phyloP scores from a whole-genome alignment of 257 asterid species.

The Thymus quinquecostatus region DNA sequence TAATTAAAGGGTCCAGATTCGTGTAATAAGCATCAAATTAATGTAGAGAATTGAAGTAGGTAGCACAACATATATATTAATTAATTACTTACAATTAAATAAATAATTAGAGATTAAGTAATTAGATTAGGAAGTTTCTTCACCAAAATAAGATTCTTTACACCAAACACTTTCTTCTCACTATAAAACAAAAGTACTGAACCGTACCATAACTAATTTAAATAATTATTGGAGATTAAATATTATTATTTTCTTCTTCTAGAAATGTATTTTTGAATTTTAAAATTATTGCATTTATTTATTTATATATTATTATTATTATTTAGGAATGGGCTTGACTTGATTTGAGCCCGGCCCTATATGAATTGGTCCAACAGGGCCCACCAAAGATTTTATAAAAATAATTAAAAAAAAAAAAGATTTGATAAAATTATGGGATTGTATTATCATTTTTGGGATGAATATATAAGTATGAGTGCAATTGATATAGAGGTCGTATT shows the following conservation, averaged over 20 bases:
- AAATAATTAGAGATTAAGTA: background rate
- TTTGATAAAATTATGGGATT: background rate
- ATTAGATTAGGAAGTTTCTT: conserved; percentile 12
- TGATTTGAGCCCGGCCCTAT: background rate
- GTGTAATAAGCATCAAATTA: conserved; percentile 31
- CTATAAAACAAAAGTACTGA: conserved; percentile 28
- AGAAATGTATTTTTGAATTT: background rate
- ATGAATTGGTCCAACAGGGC: background rate
- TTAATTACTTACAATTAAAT: background rate
- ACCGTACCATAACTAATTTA: conserved; percentile 34
- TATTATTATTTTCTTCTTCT: background rate
- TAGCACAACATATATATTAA: conserved; percentile 3
- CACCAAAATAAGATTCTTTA: conserved; percentile 37
- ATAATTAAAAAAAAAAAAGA: no score
- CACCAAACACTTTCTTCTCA: conserved; percentile 30
- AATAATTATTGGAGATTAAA: conserved; percentile 15
- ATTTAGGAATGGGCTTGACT: background rate
- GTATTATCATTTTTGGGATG: background rate
- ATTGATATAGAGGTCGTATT: conserved; percentile 33
- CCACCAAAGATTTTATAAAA: background rate
- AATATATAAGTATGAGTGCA: conserved; percentile 28
- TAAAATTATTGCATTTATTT: background rate
- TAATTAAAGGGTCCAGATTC: conserved; percentile 28
- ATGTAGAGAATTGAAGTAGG: conserved; percentile 33
- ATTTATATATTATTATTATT: background rate